Evolutionary conservation across 441 rosid species (phyloP), one percentile per base, ranked within the genome.

Genomic region (Bruguiera hainesii): DNA sequence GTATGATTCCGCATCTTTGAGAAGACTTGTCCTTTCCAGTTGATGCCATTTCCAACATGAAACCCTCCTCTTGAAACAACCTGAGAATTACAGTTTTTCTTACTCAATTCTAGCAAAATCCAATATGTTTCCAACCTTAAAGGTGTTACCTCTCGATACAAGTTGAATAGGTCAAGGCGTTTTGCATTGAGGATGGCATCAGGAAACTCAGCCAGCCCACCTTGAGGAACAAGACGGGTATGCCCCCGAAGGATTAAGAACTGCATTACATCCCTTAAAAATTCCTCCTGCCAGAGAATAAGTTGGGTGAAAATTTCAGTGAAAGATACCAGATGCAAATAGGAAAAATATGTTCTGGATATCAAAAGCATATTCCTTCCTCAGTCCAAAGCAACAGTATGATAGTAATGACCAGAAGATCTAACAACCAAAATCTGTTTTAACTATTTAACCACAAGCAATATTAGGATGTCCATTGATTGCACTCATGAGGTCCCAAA

Each of bases 1-100:
- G 99, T 95, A 76, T 95, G 96, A 87, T 95, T 95, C 48, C 96
- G 93, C 99, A 95, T 95, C 90, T 92, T 95, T 31, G 99, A 95
- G 83, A 95, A 95, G 75, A 95, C 99, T 79, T 95, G 99, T 75
- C 99, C 99, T 81, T 95, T 95, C 99, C 99, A 95, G 74, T 95
- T 95, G 76, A 95, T 95, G 77, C 99, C 98, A 66, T 95, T 95
- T 39, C 99, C 98, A 35, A 95, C 98, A 56, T 95, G 97, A 75
- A 95, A 95, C 65, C 99, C 99, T 70, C 99, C 99, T 60, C 99
- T 86, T 56, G 99, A 90, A 64, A 95, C 98, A 68, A 95, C 99
- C 98, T 95, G 86, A 61, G 68, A 64, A 64, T 66, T 65, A 42
- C 66, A 73, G n/a, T 18, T 56, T 51, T 23, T 46, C 23, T 15